Base-by-base conservation (phyloP, 768 basidiomycete species). In the Lactifluus pinguis region DNA sequence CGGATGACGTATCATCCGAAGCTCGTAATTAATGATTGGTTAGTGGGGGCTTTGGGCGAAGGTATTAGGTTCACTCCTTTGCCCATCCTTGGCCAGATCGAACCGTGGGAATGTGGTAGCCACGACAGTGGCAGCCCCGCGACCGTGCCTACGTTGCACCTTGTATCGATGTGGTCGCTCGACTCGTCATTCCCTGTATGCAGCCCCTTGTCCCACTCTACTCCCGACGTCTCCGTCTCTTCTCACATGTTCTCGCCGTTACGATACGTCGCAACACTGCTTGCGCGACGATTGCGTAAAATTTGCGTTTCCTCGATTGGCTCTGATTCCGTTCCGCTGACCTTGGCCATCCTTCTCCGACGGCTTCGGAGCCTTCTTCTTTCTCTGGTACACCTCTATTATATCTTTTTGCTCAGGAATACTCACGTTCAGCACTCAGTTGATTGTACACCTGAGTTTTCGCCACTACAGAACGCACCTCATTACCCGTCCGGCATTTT, bases 401-500 rank as follows among this genome's bases (percentile, higher is more conserved):
- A 72, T 67, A 36, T 71, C 71, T 39, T 69, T 67, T 70, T 73
- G 47, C 13, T 25, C 50, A 15, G 8, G 49, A 52, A 9, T 13
- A 45, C 25, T 25, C 25, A 25, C 2, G 25, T 19, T 49, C 32
- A 53, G 39, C 13, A 6, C 36, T 25, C 6, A 14, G 30, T 13
- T 11, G 38, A 17, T 13, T 11, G 38, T 14, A 14, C 38, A 29
- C 1, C 9, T 32, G 32, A 49, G 49, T 39, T 39, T 39, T 10
- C 19, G 8, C 7, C 32, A 21, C 6, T 13, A 25, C 25, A 25
- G 11, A 1, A 0, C 39, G 17, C 48, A 72, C 70, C 47, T 71
- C 67, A 49, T 71, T 74, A 73, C 51, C 61, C 63, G 44, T 67
- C 67, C 32, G 68, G 68, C 44, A 69, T 68, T 65, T 68, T 71